Evolutionary conservation across 129 eudicot genomes (phyloP).

Genomic region (Tanacetum coccineum): DNA sequence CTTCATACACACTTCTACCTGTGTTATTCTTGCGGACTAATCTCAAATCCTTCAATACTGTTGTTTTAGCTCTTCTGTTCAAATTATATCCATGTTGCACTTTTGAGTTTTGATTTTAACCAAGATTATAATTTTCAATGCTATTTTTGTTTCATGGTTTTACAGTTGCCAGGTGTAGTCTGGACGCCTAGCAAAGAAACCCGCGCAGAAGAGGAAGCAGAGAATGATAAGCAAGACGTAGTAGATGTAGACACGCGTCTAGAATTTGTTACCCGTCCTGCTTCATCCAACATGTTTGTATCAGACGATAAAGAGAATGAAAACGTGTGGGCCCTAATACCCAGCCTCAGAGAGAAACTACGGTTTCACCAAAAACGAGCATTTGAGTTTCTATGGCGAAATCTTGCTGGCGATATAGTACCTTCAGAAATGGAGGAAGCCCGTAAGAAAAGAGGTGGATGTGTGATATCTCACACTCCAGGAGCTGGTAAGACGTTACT

Average conservation of each 20-base stretch:
- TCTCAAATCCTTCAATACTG: too few species aligned
- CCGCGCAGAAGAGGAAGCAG: slow-evolving; percentile 48
- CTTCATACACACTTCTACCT: neutral
- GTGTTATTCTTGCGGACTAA: neutral
- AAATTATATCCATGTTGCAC: too few species aligned
- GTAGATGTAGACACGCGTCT: slow-evolving; percentile 43
- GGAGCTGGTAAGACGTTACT: slow-evolving; percentile 97
- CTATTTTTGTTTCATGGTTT: slow-evolving; percentile 13
- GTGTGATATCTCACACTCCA: slow-evolving; percentile 97
- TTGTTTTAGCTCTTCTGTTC: too few species aligned
- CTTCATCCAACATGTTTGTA: slow-evolving; percentile 47
- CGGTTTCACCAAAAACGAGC: slow-evolving; percentile 85
- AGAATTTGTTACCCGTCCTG: slow-evolving; percentile 51
- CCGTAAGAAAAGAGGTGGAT: slow-evolving; percentile 68
- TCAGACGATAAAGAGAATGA: slow-evolving; percentile 46
- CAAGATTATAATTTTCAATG: neutral
- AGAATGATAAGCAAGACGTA: slow-evolving; percentile 36
- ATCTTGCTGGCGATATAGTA: slow-evolving; percentile 75
- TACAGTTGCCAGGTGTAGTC: slow-evolving; percentile 49
- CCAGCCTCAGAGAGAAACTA: slow-evolving; percentile 70
- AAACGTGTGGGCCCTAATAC: slow-evolving; percentile 91
- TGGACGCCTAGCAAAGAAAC: slow-evolving; percentile 48
- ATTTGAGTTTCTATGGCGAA: slow-evolving; percentile 91
- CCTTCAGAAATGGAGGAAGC: slow-evolving; percentile 77
- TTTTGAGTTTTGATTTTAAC: neutral